Base-by-base conservation (phyloP, 768 basidiomycete species). In the Strobilomyces dryophilus region DNA sequence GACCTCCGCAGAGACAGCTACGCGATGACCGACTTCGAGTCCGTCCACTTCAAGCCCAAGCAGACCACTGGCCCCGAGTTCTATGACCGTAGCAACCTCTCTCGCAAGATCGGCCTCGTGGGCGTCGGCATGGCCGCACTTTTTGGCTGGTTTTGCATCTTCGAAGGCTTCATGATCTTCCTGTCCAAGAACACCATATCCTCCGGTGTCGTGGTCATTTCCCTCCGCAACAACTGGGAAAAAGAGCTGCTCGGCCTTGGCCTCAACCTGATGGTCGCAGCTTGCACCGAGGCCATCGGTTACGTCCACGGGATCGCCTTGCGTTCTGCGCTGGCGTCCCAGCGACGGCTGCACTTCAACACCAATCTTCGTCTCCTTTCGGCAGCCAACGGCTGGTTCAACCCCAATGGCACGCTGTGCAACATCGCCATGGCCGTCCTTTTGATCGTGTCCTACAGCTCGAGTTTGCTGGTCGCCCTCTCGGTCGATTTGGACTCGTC, bases 261-360 rank as follows among this genome's bases (percentile, higher is more conserved):
- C 5, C 63, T 70, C 45, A 69, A 61, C n/a, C 40, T 65, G 12
- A 54, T 69, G 50, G 61, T 69, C 34, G 53, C 62, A 0, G 35
- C 52, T 5, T 69, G 68, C 27, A 69, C 65, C 12, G 68, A 70
- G 32, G 56, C 68, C 3, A 70, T 57, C 8, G 69, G 68, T 4
- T 61, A 63, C 15, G 59, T 57, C 11, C 68, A 70, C n/a, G 55
- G 51, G 41, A 59, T 67, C 35, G 58, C 67, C 0, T 37, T 69
- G 54, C 65, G 68, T 21, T 61, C 67, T 15, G 61, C 61, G 8
- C 54, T 71, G 41, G 54, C 67, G 6, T 61, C 68, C 7, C 49
- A 70, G 21, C 46, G 5, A 17, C 62, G 54, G 17, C 55, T 70
- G 24, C 51, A 20, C 15, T 70, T 66, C 45, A 68, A 68, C 43